phyloP scores from a whole-genome alignment of 2,329 filamentous ascomycete genomes.

The Huntiella moniliformis region DNA sequence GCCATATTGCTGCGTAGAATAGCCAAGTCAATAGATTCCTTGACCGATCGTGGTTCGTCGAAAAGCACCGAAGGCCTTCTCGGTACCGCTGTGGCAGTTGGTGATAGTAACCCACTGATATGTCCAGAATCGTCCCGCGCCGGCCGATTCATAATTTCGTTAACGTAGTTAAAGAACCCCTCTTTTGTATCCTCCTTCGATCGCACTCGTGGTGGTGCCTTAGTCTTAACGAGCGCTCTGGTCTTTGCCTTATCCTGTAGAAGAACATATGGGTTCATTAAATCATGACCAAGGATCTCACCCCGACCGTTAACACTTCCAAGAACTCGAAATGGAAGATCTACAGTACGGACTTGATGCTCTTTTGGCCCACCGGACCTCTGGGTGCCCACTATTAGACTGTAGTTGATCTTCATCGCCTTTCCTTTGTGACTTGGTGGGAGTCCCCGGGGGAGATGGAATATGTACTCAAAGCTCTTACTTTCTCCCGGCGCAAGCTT shows the following conservation, averaged over 20 bases:
- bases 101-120: slow-evolving; percentile 47
- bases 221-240: slow-evolving; percentile 9
- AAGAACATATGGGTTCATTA: slow-evolving; percentile 86
- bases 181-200: slow-evolving; percentile 21
- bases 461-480: slow-evolving; percentile 69
- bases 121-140: slow-evolving; percentile 25
- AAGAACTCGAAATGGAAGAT: slow-evolving; percentile 80
- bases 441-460: slow-evolving; percentile 70
- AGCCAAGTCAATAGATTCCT: slow-evolving; percentile 78
- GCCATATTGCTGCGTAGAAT: slow-evolving; percentile 67
- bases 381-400: slow-evolving; percentile 80
- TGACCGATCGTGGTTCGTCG: slow-evolving; percentile 43
- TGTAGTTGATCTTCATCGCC: slow-evolving; percentile 85
- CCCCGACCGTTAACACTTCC: slow-evolving; percentile 81
- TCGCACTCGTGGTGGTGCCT: slow-evolving; percentile 15
- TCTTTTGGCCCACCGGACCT: slow-evolving; percentile 59
- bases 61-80: slow-evolving; percentile 32
- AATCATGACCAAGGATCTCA: slow-evolving; percentile 76
- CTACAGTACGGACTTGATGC: slow-evolving; percentile 74
- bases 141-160: slow-evolving; percentile 48
- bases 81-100: slow-evolving; percentile 37
- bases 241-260: slow-evolving; percentile 61
- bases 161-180: slow-evolving; percentile 60
- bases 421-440: slow-evolving; percentile 82
- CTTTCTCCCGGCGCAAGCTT: slow-evolving; percentile 76